Evolutionary conservation across 176 grass and related monocot genomes (phyloP), one percentile per base, ranked within the genome.

Genomic region (Urochloa ruziziensis): DNA sequence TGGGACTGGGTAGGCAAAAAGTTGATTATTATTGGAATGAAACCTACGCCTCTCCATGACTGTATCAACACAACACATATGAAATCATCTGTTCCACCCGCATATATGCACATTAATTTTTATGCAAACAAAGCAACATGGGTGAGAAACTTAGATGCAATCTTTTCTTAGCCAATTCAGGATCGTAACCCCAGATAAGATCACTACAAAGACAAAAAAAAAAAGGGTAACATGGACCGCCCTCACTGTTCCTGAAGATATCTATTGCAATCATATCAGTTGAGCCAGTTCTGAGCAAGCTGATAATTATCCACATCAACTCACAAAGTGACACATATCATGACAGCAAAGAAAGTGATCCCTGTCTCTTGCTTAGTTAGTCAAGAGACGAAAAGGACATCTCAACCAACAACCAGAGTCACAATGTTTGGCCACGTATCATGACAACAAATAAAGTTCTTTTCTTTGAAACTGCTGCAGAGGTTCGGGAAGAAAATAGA

Each of bases 331-430:
- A 29, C n/a, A 86, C 62, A 52, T 35, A 66, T 47, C 9, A 74
- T 29, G 24, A 18, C 48, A 83, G 5, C 25, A 78, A 56, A 72
- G 78, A 64, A 42, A 77, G 57, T 71, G 44, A 4, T 19, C 33
- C 74, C 71, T 37, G 65, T 11, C 78, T 82, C 71, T 78, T 58
- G 2, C 23, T 37, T 72, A 36, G 15, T 37, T 58, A 58, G 72
- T 82, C 79, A 58, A 44, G 78, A 35, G 43, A 57, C 54, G 83
- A 90, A 86, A 86, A 29, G 13, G 78, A 86, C 78, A 21, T 14
- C 21, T 66, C 65, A 82, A 82, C 66, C 33, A 81, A 77, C 78
- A 29, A 47, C 57, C 60, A 58, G 24, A 88, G 47, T 52, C 73
- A 53, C 12, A 40, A 27, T 32, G 54, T 4, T 6, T 2, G 34